Base-by-base conservation (phyloP, 257 asterid species). In the Jasminum sambac region DNA sequence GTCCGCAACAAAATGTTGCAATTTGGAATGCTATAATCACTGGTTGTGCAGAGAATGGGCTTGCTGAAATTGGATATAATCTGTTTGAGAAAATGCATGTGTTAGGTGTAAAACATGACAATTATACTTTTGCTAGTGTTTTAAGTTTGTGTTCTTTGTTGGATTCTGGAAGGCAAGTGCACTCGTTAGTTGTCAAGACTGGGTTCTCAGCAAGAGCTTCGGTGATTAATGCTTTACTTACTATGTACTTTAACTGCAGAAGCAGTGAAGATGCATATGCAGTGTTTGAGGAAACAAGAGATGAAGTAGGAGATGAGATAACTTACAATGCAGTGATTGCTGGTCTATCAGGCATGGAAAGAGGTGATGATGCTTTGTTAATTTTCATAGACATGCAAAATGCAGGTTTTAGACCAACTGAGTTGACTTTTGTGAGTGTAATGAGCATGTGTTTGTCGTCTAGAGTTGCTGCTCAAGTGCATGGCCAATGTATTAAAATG, bases 11-110 rank as follows among this genome's bases (percentile, higher is more conserved):
- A 62, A 63, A 80, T 77, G 85, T 87, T 76, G 88, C 89, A 3
- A 77, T 90, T 57, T 93, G 98, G 98, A 93, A 90, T 66, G 96
- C 97, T 1, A 72, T 93, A 78, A 86, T 93, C 59, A 88, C 98
- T 0, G 98, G 98, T 38, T 87, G 88, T 64, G 93, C 78, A 1
- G 90, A 84, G 26, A 81, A 79, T 37, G 87, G 95, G 39, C 67
- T 14, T 57, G 75, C 71, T 5, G 58, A 69, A 73, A 59, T 82
- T 76, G 95, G 93, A 0, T 77, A 90, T 72, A 71, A 67, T 21
- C 79, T 84, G 11, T 90, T 93, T 63, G 63, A 3, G 10, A 77
- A 72, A 76, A 90, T 90, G 98, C 95, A 79, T 41, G 61, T 19
- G 42, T 55, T 69, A 75, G 95, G 89, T 71, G 85, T 90, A 50